Conservation (phyloP, 2,329 filamentous ascomycete species). For the Talaromyces verruculosus region DNA sequence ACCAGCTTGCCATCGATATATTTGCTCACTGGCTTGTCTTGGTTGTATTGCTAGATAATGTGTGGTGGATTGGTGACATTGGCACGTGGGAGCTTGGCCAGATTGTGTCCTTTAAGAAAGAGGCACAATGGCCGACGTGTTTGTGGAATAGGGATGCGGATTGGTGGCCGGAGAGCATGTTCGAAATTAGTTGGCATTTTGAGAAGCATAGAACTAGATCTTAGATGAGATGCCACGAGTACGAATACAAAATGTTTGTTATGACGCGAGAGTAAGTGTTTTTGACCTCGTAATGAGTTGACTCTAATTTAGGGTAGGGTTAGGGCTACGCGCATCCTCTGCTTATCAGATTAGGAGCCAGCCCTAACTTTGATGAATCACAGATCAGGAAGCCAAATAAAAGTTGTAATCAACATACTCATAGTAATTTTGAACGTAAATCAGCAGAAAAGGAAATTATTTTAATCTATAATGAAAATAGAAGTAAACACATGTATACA, state of each 20-base stretch:
- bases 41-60: slow-evolving; percentile 32
- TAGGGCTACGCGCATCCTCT: background rate
- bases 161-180: slow-evolving; percentile 32
- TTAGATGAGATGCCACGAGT: background rate
- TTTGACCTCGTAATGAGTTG: background rate
- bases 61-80: slow-evolving; percentile 38
- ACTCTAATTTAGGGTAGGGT: background rate
- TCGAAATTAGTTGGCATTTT: slow-evolving; percentile 6
- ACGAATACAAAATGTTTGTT: background rate
- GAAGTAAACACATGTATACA: no score
- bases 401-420: no score
- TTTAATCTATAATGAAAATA: no score
- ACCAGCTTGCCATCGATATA: slow-evolving; percentile 28
- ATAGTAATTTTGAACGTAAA: no score
- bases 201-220: slow-evolving; percentile 3
- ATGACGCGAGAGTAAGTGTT: background rate
- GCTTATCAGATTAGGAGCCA: background rate
- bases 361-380: background rate
- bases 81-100: slow-evolving; percentile 30
- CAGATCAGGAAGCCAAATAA: background rate
- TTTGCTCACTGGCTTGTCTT: slow-evolving; percentile 38
- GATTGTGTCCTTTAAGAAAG: slow-evolving; percentile 26
- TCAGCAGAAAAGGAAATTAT: no score
- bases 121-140: background rate
- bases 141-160: slow-evolving; percentile 23